Evolutionary conservation across 371 early-diverging fungal genomes (phyloP), one percentile per base, ranked within the genome.

Genomic region (Syncephalastrum contaminatum): DNA sequence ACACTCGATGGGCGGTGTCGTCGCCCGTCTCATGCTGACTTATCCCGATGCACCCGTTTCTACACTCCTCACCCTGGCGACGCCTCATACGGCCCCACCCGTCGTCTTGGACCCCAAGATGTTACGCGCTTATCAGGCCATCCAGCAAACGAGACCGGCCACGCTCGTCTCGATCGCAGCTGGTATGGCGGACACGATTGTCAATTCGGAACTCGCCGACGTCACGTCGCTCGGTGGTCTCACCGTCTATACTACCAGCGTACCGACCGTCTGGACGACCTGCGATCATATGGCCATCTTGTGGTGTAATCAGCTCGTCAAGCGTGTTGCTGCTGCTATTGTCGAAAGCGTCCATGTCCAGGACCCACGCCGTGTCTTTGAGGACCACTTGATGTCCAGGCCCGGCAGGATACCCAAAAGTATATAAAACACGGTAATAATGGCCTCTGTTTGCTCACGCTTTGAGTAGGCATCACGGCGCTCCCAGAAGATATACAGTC

Each of bases 1-100:
- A 3, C 98, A 97, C 61, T 95, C 95, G 14, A 97, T 98, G 97
- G 98, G 98, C 15, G 98, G 98, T 21, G 81, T 96, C 15, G 97
- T 97, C 2, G 95, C 95, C 13, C 75, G 97, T 12, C 81, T 89
- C 5, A 79, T 91, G 60, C 81, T 94, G 52, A 85, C 85, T 60
- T 91, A 91, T 63, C 71, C 76, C 4, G 80, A 83, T 2, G 89
- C 89, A 2, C 81, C 89, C 0, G 87, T 97, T 48, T 85, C 88
- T 54, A 87, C 92, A 4, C 85, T 98, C 53, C 66, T 96, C 49
- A 98, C 98, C 0, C 69, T 95, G 43, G 88, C 97, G 0, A 92
- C 96, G 2, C 97, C 98, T 8, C 98, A 98, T 69, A 59, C 75
- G 36, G 58, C 72, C 4, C 90, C 96, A 0, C 95, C 96, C 0